phyloP scores from a whole-genome alignment of 169 alveolate genomes.

The Plasmodium cynomolgi region DNA sequence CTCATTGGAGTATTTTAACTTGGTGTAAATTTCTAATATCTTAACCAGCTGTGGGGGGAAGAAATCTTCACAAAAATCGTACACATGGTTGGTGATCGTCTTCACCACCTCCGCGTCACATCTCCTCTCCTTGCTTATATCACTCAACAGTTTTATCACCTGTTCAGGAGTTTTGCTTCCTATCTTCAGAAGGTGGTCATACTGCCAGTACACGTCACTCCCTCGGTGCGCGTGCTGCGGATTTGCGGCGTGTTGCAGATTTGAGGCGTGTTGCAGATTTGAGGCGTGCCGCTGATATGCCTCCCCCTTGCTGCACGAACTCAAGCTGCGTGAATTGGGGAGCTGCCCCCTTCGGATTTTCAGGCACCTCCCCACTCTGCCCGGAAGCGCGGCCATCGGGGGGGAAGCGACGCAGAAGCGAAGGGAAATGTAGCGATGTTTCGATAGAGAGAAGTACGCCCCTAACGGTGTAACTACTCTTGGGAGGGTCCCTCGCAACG shows the following conservation, averaged over 20 bases:
- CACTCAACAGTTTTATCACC: conserved; percentile 16
- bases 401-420: background rate
- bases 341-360: conserved; percentile 2
- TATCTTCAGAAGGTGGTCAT: conserved; percentile 24
- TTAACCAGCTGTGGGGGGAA: conserved; percentile 60
- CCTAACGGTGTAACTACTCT: background rate
- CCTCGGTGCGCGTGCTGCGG: background rate
- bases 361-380: background rate
- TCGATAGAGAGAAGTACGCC: background rate
- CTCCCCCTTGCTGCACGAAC: conserved; percentile 7
- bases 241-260: background rate
- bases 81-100: conserved; percentile 43
- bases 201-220: conserved; percentile 22
- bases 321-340: background rate
- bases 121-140: background rate
- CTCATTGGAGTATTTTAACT: conserved; percentile 70
- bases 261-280: background rate
- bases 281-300: background rate
- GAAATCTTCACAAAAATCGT: conserved; percentile 55
- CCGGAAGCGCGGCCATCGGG: background rate
- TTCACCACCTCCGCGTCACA: conserved; percentile 46
- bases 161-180: conserved; percentile 65
- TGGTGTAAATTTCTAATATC: conserved; percentile 44
- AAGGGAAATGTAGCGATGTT: background rate
- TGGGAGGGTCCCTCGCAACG: background rate